Evolutionary conservation across 148 eudicot genomes (phyloP).

Genomic region (Rhododendron williamsianum): DNA sequence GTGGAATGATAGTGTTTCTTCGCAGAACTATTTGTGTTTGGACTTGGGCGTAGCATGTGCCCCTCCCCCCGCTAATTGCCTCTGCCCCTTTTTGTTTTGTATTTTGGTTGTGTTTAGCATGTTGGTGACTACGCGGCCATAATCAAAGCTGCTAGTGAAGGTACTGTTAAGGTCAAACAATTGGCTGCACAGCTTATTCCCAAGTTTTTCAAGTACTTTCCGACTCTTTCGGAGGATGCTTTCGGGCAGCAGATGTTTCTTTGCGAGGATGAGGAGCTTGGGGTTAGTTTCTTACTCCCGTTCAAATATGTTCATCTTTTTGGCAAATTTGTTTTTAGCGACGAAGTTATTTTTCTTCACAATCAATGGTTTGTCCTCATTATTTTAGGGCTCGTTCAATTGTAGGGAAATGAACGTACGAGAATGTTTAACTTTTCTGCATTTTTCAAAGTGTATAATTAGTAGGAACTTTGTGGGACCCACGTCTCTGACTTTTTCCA

Average conservation of each 20-base stretch:
- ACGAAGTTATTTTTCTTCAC: neutral
- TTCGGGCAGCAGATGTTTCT: constrained; percentile 29
- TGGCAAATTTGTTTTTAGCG: neutral
- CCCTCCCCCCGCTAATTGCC: too few species aligned
- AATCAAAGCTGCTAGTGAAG: constrained; percentile 27
- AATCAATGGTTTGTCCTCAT: neutral
- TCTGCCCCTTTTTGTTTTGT: neutral
- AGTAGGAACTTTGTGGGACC: neutral
- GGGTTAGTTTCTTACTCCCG: constrained; percentile 24
- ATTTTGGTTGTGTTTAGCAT: constrained; percentile 19
- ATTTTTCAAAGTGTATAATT: neutral
- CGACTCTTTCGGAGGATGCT: constrained; percentile 27
- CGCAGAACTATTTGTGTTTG: too few species aligned
- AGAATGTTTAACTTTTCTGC: neutral
- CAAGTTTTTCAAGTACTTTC: constrained; percentile 50
- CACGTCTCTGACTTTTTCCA: neutral
- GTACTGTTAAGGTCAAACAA: constrained; percentile 47
- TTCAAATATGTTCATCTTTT: neutral
- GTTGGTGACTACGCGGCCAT: constrained; percentile 37
- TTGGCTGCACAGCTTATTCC: constrained; percentile 59
- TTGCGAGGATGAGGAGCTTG: constrained; percentile 48
- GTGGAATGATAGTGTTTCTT: too few species aligned
- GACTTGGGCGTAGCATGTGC: too few species aligned
- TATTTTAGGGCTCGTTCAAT: neutral
- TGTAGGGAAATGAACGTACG: neutral